Evolutionary conservation across 1,284 basidiomycete genomes (phyloP), one percentile per base, ranked within the genome.

Genomic region (Vanrija sp.): DNA sequence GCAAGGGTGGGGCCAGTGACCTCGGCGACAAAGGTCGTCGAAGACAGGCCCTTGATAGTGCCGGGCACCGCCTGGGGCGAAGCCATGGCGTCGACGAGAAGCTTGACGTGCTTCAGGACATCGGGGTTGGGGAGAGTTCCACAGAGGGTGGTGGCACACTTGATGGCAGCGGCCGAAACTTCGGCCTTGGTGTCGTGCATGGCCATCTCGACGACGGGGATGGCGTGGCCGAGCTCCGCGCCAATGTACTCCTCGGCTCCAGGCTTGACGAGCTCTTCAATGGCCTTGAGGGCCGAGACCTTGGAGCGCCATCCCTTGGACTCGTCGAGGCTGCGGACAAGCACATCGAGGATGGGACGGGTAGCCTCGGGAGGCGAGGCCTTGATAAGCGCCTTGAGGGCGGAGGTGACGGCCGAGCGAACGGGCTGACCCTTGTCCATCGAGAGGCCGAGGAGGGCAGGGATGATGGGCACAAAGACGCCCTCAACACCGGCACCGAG

Each of bases 101-200:
- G 82, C 44, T 89, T 86, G 57, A 96, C 89, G 78, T 98, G 95
- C 39, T 91, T 89, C 52, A 84, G 82, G 60, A 98, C 84, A 80
- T 98, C 95, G 46, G 92, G 86, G 78, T 98, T 98, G 66, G 91
- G 91, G 21, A 98, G 85, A 44, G 91, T 94, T 25, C 85, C 83
- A 77, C 94, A 98, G 50, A 98, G 84, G 28, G 88, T 84, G 19
- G 89, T 93, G n/a, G 91, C 93, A 63, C 91, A 90, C 81, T 97
- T 97, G 66, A 85, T 80, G 43, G 95, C 95, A 44, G 90, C 88
- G 58, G 83, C 83, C 16, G 92, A 88, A 42, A 97, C 91, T 83
- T 98, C 95, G 64, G 85, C 78, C 78, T 98, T 98, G 64, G 95
- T 98, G 78, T 98, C 95, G 74, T 96, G 92, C 93, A 98, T 95